Evolutionary conservation across 441 rosid species (phyloP).

Genomic region (Jatropha podagrica): DNA sequence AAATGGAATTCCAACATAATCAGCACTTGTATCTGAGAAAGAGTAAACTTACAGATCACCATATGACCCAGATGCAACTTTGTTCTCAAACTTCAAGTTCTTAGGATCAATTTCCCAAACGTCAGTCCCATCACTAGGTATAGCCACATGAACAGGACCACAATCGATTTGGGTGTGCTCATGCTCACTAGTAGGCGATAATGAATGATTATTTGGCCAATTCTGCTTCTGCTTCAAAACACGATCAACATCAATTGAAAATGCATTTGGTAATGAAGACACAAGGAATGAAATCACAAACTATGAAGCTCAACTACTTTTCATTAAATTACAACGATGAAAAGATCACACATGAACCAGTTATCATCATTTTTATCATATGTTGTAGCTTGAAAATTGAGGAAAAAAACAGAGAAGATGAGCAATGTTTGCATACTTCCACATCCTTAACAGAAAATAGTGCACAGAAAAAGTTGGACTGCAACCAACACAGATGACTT

Average conservation of each 20-base stretch:
- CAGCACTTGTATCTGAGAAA: conserved; percentile 16
- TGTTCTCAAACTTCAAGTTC: conserved; percentile 69
- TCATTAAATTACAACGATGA: neutral
- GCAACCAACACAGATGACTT: too few relatives aligned
- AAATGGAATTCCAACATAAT: conserved; percentile 14
- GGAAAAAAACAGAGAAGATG: neutral
- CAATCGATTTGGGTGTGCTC: conserved; percentile 34
- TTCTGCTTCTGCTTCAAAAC: conserved; percentile 50
- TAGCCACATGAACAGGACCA: conserved; percentile 61
- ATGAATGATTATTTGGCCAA: conserved; percentile 50
- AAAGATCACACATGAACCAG: neutral
- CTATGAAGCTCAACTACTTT: conserved; percentile 1
- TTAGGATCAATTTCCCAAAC: conserved; percentile 92
- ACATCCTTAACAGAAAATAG: neutral
- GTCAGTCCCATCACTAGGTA: conserved; percentile 92
- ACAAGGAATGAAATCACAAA: neutral
- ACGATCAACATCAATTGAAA: conserved; percentile 13
- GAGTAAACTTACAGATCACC: conserved; percentile 77
- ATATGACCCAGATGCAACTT: conserved; percentile 86
- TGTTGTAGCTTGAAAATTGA: neutral
- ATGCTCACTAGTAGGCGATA: conserved; percentile 48
- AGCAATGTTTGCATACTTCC: neutral
- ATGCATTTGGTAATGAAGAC: neutral
- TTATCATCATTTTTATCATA: neutral
- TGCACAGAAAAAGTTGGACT: neutral